A percentile compares a stretch with the other conserved stretches of the same genome.
Evolutionary conservation across 1,139 yeast genomes (phyloP).

Genomic region (Trichomonascaceae sp.): DNA sequence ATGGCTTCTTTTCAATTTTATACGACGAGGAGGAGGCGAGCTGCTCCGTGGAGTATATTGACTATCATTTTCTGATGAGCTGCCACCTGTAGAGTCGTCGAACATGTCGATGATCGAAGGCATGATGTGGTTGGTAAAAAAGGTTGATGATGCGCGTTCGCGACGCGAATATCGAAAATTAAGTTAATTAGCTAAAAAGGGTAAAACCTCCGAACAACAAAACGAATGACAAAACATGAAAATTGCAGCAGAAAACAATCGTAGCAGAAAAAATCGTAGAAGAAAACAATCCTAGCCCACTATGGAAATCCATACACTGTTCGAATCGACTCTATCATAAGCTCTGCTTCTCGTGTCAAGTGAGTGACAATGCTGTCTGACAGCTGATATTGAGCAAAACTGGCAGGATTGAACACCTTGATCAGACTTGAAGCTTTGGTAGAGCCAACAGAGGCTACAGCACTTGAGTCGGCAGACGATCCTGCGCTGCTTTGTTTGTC

Average conservation of each 20-base stretch:
- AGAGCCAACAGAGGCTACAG: conserved; percentile 4
- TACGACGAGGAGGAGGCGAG: conserved; percentile 1
- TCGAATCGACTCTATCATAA: neutral
- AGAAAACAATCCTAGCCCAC: neutral
- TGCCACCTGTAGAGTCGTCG: too few relatives aligned
- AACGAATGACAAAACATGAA: neutral
- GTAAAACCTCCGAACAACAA: neutral
- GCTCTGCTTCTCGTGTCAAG: conserved; percentile 11
- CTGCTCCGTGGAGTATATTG: too few relatives aligned
- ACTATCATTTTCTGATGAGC: too few relatives aligned
- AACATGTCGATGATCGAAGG: too few relatives aligned
- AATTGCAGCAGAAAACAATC: too few relatives aligned
- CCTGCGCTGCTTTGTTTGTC: conserved; percentile 3
- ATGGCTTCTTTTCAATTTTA: neutral
- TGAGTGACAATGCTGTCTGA: conserved; percentile 10
- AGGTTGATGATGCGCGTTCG: neutral
- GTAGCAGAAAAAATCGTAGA: neutral
- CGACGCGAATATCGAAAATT: neutral
- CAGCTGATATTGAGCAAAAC: conserved; percentile 9
- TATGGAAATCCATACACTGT: neutral
- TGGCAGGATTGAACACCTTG: conserved; percentile 14
- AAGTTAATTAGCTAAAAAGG: neutral
- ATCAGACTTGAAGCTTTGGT: conserved; percentile 2
- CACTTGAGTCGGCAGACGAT: conserved; percentile 7
- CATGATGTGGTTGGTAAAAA: neutral